A percentile compares a stretch with the other conserved stretches of the same genome.
Conservation (phyloP, 2,329 filamentous ascomycete genomes). For the Dryadomyces quercus-mongolicae region DNA sequence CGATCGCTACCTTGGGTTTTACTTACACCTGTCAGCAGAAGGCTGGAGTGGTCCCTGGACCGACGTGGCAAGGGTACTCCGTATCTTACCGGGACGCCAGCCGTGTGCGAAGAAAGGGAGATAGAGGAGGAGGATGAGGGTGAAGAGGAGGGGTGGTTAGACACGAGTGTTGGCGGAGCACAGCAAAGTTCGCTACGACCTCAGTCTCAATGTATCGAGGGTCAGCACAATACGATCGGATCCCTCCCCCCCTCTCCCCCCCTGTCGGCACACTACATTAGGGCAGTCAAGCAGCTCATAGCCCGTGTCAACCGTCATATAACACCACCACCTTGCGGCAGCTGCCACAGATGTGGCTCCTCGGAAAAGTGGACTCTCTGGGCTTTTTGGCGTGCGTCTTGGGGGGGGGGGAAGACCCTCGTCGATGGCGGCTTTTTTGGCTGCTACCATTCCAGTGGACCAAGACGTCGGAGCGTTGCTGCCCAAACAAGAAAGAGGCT, state of each 20-base stretch:
- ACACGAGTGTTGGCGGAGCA: background rate
- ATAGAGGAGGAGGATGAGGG: background rate
- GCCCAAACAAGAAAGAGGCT: constrained; percentile 5
- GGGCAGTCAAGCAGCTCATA: background rate
- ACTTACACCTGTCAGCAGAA: constrained; percentile 5
- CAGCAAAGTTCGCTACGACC: background rate
- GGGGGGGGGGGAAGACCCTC: background rate
- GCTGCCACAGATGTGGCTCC: background rate
- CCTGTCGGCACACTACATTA: background rate
- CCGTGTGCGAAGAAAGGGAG: background rate
- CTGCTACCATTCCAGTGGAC: constrained; percentile 2
- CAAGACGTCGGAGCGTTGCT: constrained; percentile 1
- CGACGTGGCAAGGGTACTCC: background rate
- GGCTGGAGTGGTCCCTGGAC: background rate
- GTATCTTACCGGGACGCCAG: background rate
- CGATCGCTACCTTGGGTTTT: constrained; percentile 16
- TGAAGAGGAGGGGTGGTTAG: background rate
- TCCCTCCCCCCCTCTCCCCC: background rate
- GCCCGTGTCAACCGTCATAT: background rate
- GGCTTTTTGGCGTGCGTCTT: background rate
- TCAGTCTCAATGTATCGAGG: background rate
- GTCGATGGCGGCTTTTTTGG: background rate
- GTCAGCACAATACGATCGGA: background rate
- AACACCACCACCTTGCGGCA: background rate
- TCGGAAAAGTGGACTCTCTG: background rate